Conservation (phyloP, 805 yeast genomes). For the Candida nonsorbophila region DNA sequence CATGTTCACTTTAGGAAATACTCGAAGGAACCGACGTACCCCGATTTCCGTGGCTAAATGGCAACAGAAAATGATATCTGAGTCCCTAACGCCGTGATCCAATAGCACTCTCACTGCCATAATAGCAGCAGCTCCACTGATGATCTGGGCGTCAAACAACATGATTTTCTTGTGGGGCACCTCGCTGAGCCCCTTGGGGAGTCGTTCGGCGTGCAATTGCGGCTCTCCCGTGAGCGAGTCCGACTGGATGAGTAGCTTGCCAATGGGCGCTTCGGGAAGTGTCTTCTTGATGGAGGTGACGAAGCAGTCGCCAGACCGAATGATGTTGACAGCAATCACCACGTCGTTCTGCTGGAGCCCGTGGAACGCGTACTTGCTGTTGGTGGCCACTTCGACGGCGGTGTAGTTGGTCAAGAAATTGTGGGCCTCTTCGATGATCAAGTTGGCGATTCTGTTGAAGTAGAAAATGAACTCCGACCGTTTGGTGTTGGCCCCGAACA, state of each 20-base stretch:
- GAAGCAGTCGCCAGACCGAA: conserved; percentile 91
- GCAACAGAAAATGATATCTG: conserved; percentile 62
- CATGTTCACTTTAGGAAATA: conserved; percentile 64
- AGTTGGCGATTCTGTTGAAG: conserved; percentile 75
- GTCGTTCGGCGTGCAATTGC: conserved; percentile 72
- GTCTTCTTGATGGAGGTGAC: conserved; percentile 72
- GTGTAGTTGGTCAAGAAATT: conserved; percentile 45
- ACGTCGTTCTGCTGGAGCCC: conserved; percentile 46
- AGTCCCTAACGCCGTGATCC: conserved; percentile 67
- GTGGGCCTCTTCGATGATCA: conserved; percentile 64
- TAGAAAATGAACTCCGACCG: conserved; percentile 81
- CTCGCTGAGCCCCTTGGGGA: conserved; percentile 42
- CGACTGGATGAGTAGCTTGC: conserved; percentile 82
- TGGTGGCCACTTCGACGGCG: conserved; percentile 23
- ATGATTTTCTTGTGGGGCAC: conserved; percentile 42
- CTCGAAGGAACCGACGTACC: conserved; percentile 62
- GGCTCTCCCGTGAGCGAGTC: conserved; percentile 93
- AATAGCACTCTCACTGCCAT: conserved; percentile 88
- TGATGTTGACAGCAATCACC: conserved; percentile 69
- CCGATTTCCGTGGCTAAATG: conserved; percentile 80
- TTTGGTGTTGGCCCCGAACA: conserved; percentile 49
- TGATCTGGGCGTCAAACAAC: conserved; percentile 80
- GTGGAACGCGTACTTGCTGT: conserved; percentile 11
- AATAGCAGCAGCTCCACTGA: conserved; percentile 89
- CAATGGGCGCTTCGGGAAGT: conserved; percentile 72